Conservation (phyloP, 23 red algal genomes). For the Gracilaria domingensis region DNA sequence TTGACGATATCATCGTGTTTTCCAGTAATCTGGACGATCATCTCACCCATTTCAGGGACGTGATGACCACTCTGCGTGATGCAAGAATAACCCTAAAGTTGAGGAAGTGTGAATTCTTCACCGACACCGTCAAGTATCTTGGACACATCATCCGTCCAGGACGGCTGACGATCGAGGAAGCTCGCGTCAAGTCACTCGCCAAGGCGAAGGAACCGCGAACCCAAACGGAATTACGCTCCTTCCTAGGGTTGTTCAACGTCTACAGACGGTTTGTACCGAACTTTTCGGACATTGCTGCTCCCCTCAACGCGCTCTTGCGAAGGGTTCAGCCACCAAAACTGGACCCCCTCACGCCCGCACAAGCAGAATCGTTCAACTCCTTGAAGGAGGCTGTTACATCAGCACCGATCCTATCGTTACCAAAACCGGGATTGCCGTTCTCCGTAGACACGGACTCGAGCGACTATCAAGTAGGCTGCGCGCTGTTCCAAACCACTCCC, state of each 20-base stretch:
- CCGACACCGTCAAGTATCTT: slow-evolving; percentile 5
- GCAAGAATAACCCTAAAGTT: slow-evolving; percentile 10
- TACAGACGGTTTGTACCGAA: background rate
- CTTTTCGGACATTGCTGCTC: background rate
- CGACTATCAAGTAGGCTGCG: background rate
- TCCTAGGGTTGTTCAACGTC: background rate
- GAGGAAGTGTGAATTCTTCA: slow-evolving; percentile 10
- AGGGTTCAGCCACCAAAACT: background rate
- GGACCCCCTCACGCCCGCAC: background rate
- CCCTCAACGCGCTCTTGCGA: background rate
- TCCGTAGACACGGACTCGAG: slow-evolving; percentile 2
- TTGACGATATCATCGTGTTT: slow-evolving; percentile 29
- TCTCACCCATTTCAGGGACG: slow-evolving; percentile 10
- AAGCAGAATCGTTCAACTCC: background rate
- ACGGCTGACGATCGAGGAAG: background rate
- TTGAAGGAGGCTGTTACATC: background rate
- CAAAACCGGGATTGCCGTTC: background rate
- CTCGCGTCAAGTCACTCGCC: background rate
- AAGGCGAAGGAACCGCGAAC: background rate
- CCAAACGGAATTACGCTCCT: background rate
- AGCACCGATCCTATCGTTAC: background rate
- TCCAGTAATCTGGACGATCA: background rate
- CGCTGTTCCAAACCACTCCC: background rate
- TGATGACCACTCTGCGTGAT: background rate
- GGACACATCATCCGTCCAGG: background rate